phyloP scores from a whole-genome alignment of 208 protist species.

The Entamoeba moshkovskii region DNA sequence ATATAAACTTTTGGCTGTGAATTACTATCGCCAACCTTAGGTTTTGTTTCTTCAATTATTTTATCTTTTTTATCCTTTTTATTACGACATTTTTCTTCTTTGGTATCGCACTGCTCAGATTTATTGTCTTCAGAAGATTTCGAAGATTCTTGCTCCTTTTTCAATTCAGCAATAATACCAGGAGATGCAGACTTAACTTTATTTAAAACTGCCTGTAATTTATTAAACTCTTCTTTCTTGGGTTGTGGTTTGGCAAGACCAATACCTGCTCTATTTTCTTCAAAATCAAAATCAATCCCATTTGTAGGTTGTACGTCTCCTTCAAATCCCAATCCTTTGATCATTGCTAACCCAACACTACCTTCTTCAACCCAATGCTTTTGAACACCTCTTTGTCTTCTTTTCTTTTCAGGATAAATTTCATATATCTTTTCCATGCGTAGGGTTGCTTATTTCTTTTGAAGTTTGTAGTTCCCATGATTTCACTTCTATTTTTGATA shows the following conservation, averaged over 20 bases:
- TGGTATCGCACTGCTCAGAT: not conserved
- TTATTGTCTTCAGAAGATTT: not conserved
- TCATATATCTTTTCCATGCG: too few species aligned
- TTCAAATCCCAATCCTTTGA: not conserved
- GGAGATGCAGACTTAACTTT: not conserved
- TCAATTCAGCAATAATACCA: not conserved
- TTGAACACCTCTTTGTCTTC: not conserved
- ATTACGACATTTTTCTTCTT: not conserved
- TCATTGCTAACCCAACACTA: not conserved
- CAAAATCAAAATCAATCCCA: not conserved
- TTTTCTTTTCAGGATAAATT: not conserved
- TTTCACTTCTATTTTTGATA: too few species aligned
- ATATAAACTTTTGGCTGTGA: not conserved
- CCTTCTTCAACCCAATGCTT: not conserved
- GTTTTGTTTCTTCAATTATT: not conserved
- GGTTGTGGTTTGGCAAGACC: not conserved
- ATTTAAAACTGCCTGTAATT: not conserved
- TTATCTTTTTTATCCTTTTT: not conserved
- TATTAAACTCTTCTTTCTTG: not conserved
- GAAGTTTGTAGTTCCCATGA: too few species aligned
- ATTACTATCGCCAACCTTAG: not conserved
- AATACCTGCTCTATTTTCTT: not conserved
- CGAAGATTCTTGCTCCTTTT: not conserved
- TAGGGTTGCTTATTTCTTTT: too few species aligned
- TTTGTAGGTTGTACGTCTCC: not conserved